Evolutionary conservation across 306 rosid species (phyloP).

Genomic region (Vicia faba): DNA sequence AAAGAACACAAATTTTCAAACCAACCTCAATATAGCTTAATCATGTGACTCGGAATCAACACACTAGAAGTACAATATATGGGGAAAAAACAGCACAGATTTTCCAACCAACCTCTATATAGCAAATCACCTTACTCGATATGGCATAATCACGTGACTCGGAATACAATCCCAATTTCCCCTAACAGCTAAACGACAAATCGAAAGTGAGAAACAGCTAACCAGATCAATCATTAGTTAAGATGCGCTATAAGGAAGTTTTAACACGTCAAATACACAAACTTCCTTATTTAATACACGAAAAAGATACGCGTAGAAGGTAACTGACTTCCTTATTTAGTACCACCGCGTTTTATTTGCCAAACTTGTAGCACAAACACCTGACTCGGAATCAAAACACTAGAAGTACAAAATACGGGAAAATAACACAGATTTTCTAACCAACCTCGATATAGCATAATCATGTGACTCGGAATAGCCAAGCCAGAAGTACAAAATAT

Average conservation of each 20-base stretch:
- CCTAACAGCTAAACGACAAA: constrained; percentile 6
- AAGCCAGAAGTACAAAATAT: too few relatives aligned
- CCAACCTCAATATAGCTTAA: constrained; percentile 69
- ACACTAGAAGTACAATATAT: too few relatives aligned
- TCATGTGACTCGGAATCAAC: neutral
- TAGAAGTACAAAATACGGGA: neutral
- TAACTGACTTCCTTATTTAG: neutral
- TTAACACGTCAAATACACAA: neutral
- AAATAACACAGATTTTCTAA: constrained; percentile 15
- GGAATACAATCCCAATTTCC: constrained; percentile 13
- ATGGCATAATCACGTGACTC: too few relatives aligned
- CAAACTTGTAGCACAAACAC: neutral
- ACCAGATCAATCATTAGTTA: constrained; percentile 3
- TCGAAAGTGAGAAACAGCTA: constrained; percentile 5
- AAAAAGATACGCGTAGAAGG: constrained; percentile 20
- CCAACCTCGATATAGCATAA: constrained; percentile 69
- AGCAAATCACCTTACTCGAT: too few relatives aligned
- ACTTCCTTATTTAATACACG: neutral
- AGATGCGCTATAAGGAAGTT: constrained; percentile 18
- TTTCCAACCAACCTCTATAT: too few relatives aligned
- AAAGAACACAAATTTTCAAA: constrained; percentile 14
- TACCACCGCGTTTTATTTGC: neutral
- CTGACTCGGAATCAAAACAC: neutral
- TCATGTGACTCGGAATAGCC: neutral
- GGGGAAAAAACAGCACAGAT: too few relatives aligned